A percentile compares a stretch with the other conserved stretches of the same genome.
phyloP scores from a whole-genome alignment of 306 rosid genomes.

The Acacia crassicarpa region DNA sequence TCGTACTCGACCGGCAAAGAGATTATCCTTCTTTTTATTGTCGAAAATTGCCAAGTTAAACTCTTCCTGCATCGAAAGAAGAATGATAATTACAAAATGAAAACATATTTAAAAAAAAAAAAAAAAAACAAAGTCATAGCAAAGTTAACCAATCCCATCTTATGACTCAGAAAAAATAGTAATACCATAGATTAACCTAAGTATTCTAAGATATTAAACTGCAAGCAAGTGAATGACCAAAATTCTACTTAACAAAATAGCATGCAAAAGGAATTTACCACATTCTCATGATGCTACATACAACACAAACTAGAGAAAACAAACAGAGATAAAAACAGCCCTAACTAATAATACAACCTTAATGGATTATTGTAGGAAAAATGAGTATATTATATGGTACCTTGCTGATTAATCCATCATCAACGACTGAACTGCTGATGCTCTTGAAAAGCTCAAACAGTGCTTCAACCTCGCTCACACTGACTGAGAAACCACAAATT shows the following conservation, averaged over 20 bases:
- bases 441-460: conserved; percentile 84
- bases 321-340: neutral
- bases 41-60: conserved; percentile 87
- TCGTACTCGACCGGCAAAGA: conserved; percentile 83
- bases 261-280: neutral
- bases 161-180: neutral
- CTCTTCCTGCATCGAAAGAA: conserved; percentile 74
- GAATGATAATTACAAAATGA: neutral
- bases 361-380: neutral
- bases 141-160: neutral
- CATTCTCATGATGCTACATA: neutral
- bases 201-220: neutral
- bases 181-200: neutral
- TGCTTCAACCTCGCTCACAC: conserved; percentile 91
- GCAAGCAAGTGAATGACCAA: neutral
- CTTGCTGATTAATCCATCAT: conserved; percentile 92
- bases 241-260: neutral
- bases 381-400: conserved; percentile 36
- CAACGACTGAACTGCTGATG: conserved; percentile 72
- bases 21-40: conserved; percentile 67
- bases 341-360: neutral
- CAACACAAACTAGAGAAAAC: neutral
- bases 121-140: neutral
- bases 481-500: conserved; percentile 53
- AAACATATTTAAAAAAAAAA: neutral